phyloP scores from a whole-genome alignment of 2,329 filamentous ascomycete species.

The Ceratocystis destructans region DNA sequence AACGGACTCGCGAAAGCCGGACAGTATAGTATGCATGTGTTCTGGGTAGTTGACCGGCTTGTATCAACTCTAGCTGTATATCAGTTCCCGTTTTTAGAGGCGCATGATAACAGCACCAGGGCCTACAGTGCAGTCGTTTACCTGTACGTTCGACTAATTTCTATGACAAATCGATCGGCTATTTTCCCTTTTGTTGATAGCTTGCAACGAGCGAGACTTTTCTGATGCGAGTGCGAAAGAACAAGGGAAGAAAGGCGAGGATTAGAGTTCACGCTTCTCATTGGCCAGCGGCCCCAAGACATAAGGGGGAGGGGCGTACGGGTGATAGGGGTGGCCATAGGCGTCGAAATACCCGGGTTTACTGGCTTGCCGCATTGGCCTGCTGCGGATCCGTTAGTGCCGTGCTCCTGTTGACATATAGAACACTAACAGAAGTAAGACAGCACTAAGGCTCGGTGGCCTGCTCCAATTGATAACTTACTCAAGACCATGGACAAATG shows the following conservation, averaged over 20 bases:
- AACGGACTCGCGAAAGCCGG: too few species aligned
- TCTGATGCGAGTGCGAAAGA: not conserved
- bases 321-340: not conserved
- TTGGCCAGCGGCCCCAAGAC: not conserved
- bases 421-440: not conserved
- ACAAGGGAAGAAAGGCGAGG: not conserved
- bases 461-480: not conserved
- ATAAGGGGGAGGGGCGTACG: not conserved
- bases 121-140: too few species aligned
- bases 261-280: not conserved
- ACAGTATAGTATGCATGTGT: too few species aligned
- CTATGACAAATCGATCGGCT: not conserved
- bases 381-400: not conserved
- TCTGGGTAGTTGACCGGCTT: too few species aligned
- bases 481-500: conserved; percentile 4
- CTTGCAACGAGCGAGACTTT: not conserved
- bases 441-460: not conserved
- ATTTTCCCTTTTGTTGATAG: not conserved
- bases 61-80: not conserved
- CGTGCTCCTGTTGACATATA: not conserved
- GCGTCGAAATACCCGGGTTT: not conserved
- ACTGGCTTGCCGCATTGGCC: not conserved
- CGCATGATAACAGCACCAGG: not conserved
- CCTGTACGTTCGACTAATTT: not conserved
- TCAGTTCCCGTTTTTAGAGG: not conserved